Evolutionary conservation across 2,329 filamentous ascomycete genomes (phyloP).

Genomic region (Pseudogymnoascus sp.): DNA sequence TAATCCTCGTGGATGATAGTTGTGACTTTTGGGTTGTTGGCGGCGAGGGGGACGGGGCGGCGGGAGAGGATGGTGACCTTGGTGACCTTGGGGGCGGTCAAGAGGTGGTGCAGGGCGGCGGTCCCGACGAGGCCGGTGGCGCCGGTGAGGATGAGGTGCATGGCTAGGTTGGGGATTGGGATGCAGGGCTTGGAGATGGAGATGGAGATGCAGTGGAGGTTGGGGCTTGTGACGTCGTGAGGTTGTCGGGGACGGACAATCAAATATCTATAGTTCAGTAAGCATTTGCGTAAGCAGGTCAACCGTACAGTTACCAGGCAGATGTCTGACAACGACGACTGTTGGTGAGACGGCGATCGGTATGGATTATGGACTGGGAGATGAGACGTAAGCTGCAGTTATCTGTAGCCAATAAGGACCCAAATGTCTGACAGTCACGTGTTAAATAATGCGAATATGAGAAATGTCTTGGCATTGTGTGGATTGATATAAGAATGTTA

Average conservation of each 20-base stretch:
- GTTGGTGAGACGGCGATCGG: neutral
- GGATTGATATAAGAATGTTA: neutral
- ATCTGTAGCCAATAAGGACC: neutral
- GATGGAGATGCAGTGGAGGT: too few species aligned
- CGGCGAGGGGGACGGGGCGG: constrained; percentile 54
- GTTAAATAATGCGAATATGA: neutral
- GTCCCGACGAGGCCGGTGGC: constrained; percentile 60
- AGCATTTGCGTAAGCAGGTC: neutral
- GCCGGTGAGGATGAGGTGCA: constrained; percentile 62
- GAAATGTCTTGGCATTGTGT: constrained; percentile 1
- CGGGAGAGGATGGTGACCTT: constrained; percentile 63
- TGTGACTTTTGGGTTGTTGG: constrained; percentile 51
- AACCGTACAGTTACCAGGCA: neutral
- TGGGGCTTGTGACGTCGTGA: neutral
- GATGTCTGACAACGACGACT: neutral
- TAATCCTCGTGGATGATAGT: constrained; percentile 66
- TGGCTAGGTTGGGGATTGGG: constrained; percentile 21
- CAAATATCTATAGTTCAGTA: neutral
- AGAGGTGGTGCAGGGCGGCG: constrained; percentile 52
- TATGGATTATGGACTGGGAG: neutral
- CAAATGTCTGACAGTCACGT: neutral
- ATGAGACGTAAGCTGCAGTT: neutral
- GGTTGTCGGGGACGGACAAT: neutral
- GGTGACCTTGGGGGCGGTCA: constrained; percentile 43
- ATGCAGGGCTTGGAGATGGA: neutral